Base-by-base conservation (phyloP, 257 asterid species). In the Petunia secreta region DNA sequence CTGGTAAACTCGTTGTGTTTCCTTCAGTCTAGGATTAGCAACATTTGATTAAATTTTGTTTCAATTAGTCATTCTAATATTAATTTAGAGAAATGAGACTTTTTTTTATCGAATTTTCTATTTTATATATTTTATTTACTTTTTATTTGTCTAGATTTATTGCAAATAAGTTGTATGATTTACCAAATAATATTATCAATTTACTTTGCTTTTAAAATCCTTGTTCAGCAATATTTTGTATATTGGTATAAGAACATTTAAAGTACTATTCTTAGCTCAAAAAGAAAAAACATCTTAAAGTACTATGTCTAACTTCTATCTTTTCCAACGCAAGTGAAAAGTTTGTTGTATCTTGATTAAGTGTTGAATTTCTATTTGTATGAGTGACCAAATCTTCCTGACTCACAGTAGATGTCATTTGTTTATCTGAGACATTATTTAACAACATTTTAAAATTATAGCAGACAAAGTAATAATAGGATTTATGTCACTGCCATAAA, bases 11-110 rank as follows among this genome's bases (percentile, higher is more conserved):
- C 2, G 7, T 67, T 4, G 25, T 46, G 59, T 46, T 69, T 69
- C 59, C 59, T 69, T 44, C 39, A 69, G 77, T 46, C 9, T 69
- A 46, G 77, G 77, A 69, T 69, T 69, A 69, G 34, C 77, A 69
- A 69, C 59, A 69, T 16, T 69, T 5, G 77, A 69, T 10, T 37
- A 69, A 46, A n/a, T 69, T 69, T 46, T 25, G 58, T 38, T 48
- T 69, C n/a, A 69, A 69, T 16, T 25, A 46, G 77, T 46, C 77
- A 43, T 67, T 67, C 55, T 67, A n/a, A 67, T 67, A 67, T n/a
- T 67, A 16, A 67, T 46, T n/a, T n/a, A n/a, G n/a, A n/a, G n/a
- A n/a, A n/a, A n/a, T n/a, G n/a, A n/a, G n/a, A n/a, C n/a, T n/a
- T n/a, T n/a, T n/a, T n/a, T n/a, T n/a, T n/a, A n/a, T n/a, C n/a